Percentiles rank a stretch among this genome's conserved stretches.
Evolutionary conservation across 2,329 filamentous ascomycete genomes (phyloP).

Genomic region (Apiospora hydei): DNA sequence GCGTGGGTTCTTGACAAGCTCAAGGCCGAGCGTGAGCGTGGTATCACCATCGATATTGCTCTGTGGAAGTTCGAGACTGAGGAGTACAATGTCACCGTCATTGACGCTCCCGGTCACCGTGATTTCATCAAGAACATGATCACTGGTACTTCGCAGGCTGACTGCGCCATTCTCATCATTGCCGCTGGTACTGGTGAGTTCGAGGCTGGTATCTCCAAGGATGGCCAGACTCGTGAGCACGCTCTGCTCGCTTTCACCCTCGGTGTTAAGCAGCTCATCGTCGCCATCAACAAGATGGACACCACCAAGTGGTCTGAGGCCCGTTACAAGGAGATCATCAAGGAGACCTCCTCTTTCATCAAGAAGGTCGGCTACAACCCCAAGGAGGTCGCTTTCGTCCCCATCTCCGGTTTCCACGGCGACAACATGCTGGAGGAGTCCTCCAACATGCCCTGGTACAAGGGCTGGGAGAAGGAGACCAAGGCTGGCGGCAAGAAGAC

Average conservation of each 20-base stretch:
- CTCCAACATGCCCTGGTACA: constrained; percentile 99
- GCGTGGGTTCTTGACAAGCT: constrained; percentile 99
- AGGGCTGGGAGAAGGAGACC: constrained; percentile 98
- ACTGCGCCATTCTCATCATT: constrained; percentile 99
- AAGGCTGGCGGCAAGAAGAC: constrained; percentile 69
- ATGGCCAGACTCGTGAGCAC: constrained; percentile 99
- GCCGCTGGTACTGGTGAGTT: constrained; percentile 99
- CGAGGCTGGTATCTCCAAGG: constrained; percentile 99
- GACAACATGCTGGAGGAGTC: constrained; percentile 98
- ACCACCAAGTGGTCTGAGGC: constrained; percentile 97
- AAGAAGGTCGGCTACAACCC: constrained; percentile 99
- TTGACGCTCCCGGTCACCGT: constrained; percentile 99
- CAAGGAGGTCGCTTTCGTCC: constrained; percentile 97
- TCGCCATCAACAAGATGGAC: constrained; percentile 99
- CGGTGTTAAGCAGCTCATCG: constrained; percentile 99
- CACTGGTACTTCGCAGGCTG: constrained; percentile 99
- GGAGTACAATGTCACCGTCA: constrained; percentile 98
- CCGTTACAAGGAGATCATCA: constrained; percentile 99
- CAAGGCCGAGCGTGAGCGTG: constrained; percentile 99
- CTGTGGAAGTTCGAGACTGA: constrained; percentile 99
- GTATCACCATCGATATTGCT: constrained; percentile 99
- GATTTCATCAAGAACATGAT: constrained; percentile 99
- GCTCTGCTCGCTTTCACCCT: constrained; percentile 99
- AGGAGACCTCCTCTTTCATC: constrained; percentile 99
- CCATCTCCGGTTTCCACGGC: constrained; percentile 99